Evolutionary conservation across 139 green algal species (phyloP).

Genomic region (Zygnema circumcarinatum): DNA sequence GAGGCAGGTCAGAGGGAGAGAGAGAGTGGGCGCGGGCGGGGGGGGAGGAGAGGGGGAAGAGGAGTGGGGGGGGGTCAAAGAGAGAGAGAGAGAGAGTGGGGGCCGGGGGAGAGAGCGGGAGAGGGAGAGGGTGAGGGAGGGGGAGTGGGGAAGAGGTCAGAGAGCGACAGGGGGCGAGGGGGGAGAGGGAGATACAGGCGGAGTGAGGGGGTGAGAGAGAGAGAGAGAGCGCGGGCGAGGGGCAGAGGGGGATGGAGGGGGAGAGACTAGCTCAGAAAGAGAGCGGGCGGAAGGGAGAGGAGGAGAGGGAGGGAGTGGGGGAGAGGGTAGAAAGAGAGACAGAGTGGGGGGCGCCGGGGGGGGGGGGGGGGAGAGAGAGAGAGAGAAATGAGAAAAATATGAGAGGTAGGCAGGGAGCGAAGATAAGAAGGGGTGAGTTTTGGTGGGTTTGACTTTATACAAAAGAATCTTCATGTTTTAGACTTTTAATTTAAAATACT

Average conservation of each 20-base stretch:
- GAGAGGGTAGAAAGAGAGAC: background rate
- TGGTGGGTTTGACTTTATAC: too few species aligned
- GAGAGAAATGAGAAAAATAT: too few species aligned
- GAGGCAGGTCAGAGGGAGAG: background rate
- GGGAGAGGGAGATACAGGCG: background rate
- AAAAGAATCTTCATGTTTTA: too few species aligned
- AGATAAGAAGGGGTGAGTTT: too few species aligned
- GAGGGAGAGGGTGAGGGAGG: background rate
- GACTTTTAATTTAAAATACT: too few species aligned
- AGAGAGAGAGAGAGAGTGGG: too few species aligned
- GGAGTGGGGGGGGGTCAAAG: too few species aligned
- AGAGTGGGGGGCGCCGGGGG: background rate
- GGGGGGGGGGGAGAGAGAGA: background rate
- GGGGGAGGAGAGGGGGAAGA: background rate
- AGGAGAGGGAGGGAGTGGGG: background rate
- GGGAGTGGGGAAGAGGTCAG: background rate
- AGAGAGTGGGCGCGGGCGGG: background rate
- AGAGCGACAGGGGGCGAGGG: too few species aligned
- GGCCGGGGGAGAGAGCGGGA: background rate
- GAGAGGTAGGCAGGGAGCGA: too few species aligned
- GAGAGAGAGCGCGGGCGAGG: background rate
- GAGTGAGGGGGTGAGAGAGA: background rate
- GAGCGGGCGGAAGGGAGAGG: background rate
- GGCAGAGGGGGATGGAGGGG: too few species aligned
- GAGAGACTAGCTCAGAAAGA: too few species aligned